Percentiles rank a stretch among this genome's conserved stretches.
These are phyloP conservation scores for Ganoderma resinaceum DNA, from an alignment of 1,284 basidiomycete species.

Conservation along the genomic window DNA sequence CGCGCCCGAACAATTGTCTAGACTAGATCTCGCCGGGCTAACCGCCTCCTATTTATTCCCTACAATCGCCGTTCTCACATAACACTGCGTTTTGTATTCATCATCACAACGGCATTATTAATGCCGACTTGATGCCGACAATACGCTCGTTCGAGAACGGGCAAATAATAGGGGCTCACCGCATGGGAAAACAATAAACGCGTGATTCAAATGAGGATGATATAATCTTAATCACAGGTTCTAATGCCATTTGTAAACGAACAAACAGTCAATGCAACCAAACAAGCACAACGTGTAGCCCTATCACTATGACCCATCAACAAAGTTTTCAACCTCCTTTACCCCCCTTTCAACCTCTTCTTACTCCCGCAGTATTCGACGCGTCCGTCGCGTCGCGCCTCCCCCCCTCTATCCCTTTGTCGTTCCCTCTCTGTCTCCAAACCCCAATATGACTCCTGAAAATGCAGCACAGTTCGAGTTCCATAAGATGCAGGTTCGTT, in stretches of 20 bases:
- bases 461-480: slow-evolving; percentile 50
- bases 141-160: neutral
- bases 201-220: slow-evolving; percentile 21
- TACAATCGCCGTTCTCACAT: neutral
- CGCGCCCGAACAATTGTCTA: slow-evolving; percentile 12
- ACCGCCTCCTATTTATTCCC: neutral
- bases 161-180: slow-evolving; percentile 16
- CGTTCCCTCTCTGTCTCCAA: slow-evolving; percentile 13
- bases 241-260: slow-evolving; percentile 31
- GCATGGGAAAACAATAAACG: slow-evolving; percentile 23
- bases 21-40: neutral
- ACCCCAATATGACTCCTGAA: slow-evolving; percentile 48
- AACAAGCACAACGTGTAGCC: slow-evolving; percentile 37
- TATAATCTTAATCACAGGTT: slow-evolving; percentile 19
- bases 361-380: slow-evolving; percentile 33
- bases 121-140: neutral
- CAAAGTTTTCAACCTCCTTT: slow-evolving; percentile 37
- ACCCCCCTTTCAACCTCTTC: slow-evolving; percentile 36
- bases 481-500: slow-evolving; percentile 54
- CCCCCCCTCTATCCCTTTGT: neutral
- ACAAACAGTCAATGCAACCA: slow-evolving; percentile 37
- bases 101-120: slow-evolving; percentile 1
- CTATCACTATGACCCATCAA: slow-evolving; percentile 34
- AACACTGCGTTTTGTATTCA: neutral
- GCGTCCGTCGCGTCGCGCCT: slow-evolving; percentile 39